These are phyloP conservation scores for Diaporthe sp. DNA, from an alignment of 2,329 filamentous ascomycete genomes.

Conservation along the genomic window DNA sequence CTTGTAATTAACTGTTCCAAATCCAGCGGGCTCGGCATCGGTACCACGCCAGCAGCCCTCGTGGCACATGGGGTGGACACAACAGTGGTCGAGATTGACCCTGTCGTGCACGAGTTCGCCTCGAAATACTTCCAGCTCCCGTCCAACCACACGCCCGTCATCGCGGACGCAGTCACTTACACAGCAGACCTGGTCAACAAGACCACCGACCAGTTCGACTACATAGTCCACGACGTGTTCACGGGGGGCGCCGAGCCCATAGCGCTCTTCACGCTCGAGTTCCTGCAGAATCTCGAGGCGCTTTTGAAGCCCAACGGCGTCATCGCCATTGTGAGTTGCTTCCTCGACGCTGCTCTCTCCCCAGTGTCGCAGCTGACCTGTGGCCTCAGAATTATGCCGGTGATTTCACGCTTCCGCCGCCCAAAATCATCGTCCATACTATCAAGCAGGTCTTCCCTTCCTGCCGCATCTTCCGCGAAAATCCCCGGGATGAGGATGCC, in stretches of 20 bases:
- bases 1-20: conserved; percentile 31
- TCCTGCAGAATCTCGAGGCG: conserved; percentile 75
- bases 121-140: conserved; percentile 84
- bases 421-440: conserved; percentile 83
- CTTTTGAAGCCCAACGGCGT: conserved; percentile 83
- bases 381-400: conserved; percentile 86
- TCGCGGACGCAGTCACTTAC: conserved; percentile 85
- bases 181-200: conserved; percentile 57
- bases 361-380: conserved; percentile 23
- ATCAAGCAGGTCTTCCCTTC: conserved; percentile 85
- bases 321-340: conserved; percentile 80
- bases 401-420: conserved; percentile 81
- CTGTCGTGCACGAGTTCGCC: conserved; percentile 86
- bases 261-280: conserved; percentile 87
- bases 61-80: conserved; percentile 91
- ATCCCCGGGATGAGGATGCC: conserved; percentile 60
- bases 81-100: conserved; percentile 95
- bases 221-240: conserved; percentile 97
- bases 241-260: conserved; percentile 95
- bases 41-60: conserved; percentile 88
- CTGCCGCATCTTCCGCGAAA: conserved; percentile 91
- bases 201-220: conserved; percentile 73
- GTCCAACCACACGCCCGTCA: conserved; percentile 79
- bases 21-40: conserved; percentile 85
- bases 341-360: background rate